Base-by-base conservation (phyloP, 1,284 basidiomycete species). In the Malassezia equina region DNA sequence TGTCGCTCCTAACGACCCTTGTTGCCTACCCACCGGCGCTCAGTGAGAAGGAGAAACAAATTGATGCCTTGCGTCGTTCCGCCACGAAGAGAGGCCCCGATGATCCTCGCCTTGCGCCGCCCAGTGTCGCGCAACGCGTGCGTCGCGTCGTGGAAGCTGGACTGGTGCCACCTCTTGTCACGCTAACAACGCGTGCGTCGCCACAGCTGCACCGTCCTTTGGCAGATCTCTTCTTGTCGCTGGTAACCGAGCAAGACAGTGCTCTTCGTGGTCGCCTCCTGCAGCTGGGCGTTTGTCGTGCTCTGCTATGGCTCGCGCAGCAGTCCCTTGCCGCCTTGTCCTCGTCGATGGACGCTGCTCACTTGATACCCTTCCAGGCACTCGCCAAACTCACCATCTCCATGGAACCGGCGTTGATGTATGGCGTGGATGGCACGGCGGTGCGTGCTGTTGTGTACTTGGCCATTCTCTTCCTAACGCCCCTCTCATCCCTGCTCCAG, bases 341-440 rank as follows among this genome's bases (percentile, higher is more conserved):
- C 32, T 34, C 46, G 23, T 13, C 31, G 7, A 24, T 36, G 24
- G 32, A 34, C 15, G 23, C 33, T 3, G 39, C 31, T 12, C 80
- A 81, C 53, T 77, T 93, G 7, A 78, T 82, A 11, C 80, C 88
- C 0, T 80, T 88, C 27, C 93, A 96, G 73, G 90, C 90, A 0
- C 78, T 96, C 13, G 87, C 90, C 9, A 95, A 94, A 70, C 82
- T 98, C 28, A 79, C 87, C 47, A 96, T 98, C 67, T 91, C 91
- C 0, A 80, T 88, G 1, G 84, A 90, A 12, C 93, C 93, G 0
- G 76, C 87, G 1, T 83, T 90, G 56, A 85, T 96, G 28, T 94
- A 93, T 76, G 86, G 87, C 5, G 52, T 58, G 6, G 33, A 40
- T 8, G 55, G 58, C 7, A 54, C 47, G 0, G 34, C 58, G 2